Conservation (phyloP, 805 yeast genomes). For the Novakomyces olei region DNA sequence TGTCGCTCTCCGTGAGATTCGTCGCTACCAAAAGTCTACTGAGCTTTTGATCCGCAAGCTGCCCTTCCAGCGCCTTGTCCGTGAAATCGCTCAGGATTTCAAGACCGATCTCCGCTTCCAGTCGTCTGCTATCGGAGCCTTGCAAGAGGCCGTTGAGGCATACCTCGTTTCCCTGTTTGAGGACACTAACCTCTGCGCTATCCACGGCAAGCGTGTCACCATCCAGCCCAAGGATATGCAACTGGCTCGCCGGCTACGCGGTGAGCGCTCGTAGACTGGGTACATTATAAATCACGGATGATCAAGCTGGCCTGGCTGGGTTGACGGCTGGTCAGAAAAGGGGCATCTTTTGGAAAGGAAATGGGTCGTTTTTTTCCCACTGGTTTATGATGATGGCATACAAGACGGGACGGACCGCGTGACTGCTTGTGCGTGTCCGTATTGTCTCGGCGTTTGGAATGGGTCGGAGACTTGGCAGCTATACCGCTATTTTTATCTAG, state of each 20-base stretch:
- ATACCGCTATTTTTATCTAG: no score
- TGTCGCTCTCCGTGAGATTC: slow-evolving; percentile 76
- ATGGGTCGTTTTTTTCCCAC: no score
- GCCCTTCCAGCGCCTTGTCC: slow-evolving; percentile 77
- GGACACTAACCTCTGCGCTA: slow-evolving; percentile 80
- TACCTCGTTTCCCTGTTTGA: slow-evolving; percentile 68
- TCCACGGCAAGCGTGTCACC: slow-evolving; percentile 85
- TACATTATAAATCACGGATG: no score
- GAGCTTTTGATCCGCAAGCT: slow-evolving; percentile 71
- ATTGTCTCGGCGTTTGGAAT: no score
- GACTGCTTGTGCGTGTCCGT: no score
- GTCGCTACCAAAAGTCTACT: slow-evolving; percentile 79
- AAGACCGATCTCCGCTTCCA: slow-evolving; percentile 75
- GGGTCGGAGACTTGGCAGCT: no score
- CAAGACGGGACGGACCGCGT: no score
- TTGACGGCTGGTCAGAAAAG: no score
- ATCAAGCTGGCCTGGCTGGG: no score
- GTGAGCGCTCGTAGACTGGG: slow-evolving; percentile 23
- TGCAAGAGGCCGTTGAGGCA: slow-evolving; percentile 79
- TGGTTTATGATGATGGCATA: no score
- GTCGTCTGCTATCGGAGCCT: slow-evolving; percentile 74
- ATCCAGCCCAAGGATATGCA: slow-evolving; percentile 81
- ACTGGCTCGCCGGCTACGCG: slow-evolving; percentile 80
- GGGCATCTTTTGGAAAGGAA: no score
- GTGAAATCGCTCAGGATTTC: slow-evolving; percentile 76